phyloP scores from a whole-genome alignment of 257 asterid species.

The Ehretia macrophylla region DNA sequence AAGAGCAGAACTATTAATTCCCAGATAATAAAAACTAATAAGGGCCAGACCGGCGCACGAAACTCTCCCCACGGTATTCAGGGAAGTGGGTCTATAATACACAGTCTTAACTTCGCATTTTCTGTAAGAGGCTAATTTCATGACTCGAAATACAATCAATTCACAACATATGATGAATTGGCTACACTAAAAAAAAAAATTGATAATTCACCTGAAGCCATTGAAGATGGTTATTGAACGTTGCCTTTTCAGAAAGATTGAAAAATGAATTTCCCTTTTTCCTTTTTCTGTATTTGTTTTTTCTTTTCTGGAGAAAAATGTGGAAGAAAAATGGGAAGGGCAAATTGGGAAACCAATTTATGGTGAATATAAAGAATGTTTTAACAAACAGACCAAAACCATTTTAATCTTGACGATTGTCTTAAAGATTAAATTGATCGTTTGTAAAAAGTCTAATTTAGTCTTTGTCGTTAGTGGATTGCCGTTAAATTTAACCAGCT shows the following conservation, averaged over 20 bases:
- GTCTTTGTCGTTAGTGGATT: too few relatives aligned
- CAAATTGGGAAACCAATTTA: not conserved
- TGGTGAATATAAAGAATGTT: not conserved
- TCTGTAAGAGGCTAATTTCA: too few relatives aligned
- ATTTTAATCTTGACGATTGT: too few relatives aligned
- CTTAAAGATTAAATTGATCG: too few relatives aligned
- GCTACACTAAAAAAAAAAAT: not conserved
- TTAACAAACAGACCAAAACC: too few relatives aligned
- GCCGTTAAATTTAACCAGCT: too few relatives aligned
- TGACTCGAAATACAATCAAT: not conserved
- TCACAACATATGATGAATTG: not conserved
- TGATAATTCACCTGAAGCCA: constrained; percentile 10
- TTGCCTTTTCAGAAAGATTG: not conserved
- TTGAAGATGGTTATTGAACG: not conserved
- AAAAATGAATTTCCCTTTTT: too few relatives aligned
- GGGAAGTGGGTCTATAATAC: too few relatives aligned
- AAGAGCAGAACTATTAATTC: not conserved
- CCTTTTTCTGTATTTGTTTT: not conserved
- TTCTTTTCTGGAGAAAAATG: not conserved
- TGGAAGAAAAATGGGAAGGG: not conserved
- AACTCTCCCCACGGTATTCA: too few relatives aligned
- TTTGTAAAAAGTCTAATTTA: too few relatives aligned
- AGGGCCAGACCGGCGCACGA: too few relatives aligned
- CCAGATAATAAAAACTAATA: not conserved
- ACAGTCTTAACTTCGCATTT: too few relatives aligned